Evolutionary conservation across 192 early-diverging fungal genomes (phyloP), one percentile per base, ranked within the genome.

Genomic region (Coemansia sp.): DNA sequence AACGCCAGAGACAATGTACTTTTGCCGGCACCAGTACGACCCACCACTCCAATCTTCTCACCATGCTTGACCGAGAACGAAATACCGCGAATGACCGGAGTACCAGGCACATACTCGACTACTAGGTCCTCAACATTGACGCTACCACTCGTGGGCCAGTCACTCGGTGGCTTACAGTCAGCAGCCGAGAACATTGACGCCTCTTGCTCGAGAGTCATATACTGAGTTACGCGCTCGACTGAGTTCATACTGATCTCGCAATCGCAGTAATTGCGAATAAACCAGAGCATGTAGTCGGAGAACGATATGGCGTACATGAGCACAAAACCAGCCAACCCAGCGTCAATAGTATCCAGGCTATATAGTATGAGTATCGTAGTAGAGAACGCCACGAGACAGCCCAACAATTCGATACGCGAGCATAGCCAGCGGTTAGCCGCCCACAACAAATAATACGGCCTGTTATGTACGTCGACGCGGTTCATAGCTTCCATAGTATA

Each of bases 11-110:
- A 88, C 60, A 95, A 74, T 0, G 91, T 91, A 18, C 88, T 89
- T 71, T 95, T 95, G 36, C 93, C 94, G 1, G 93, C 90, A n/a
- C 94, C 95, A 2, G 95, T 94, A 12, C 96, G 88, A 13, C 96
- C 96, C 52, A 96, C 95, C 55, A 98, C 90, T 44, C 95, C 97
- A 61, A 98, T 91, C 73, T 95, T 95, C 78, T 93, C 89, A 2
- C 84, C 82, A 12, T 91, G 88, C 3, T 82, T 81, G 49, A 95
- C 89, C 3, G 75, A 40, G 57, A 97, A 90, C 15, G 89, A 88
- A 12, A 99, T 75, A 57, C 89, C 78, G 55, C 92, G 91, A 16
- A 98, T 87, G 10, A 96, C 92, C 7, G 89, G 90, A 31, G 88
- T 83, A 29, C 92, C 94, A 39, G 91, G 89, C 8, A 90, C 84